A percentile compares a stretch with the other conserved stretches of the same genome.
These are phyloP conservation scores for Xylaria scruposa DNA, from an alignment of 495 filamentous ascomycete species.

Conservation along the genomic window DNA sequence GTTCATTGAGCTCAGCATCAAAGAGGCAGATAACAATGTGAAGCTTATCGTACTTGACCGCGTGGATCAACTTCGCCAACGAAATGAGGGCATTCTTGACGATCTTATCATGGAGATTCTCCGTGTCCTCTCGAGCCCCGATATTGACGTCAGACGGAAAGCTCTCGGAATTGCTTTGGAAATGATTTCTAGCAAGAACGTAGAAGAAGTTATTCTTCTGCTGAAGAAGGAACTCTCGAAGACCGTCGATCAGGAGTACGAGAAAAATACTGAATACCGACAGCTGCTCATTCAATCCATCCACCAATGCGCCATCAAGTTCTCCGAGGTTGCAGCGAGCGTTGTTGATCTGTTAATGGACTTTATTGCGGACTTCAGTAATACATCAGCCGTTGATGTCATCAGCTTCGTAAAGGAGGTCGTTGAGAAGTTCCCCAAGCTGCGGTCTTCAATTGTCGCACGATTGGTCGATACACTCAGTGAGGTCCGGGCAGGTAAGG, in stretches of 20 bases:
- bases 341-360: slow-evolving; percentile 99
- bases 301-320: slow-evolving; percentile 97
- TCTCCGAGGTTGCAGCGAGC: slow-evolving; percentile 95
- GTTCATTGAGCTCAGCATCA: slow-evolving; percentile 95
- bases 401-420: slow-evolving; percentile 99
- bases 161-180: slow-evolving; percentile 90
- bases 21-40: slow-evolving; percentile 98
- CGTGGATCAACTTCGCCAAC: slow-evolving; percentile 87
- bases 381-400: slow-evolving; percentile 93
- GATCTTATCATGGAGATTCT: slow-evolving; percentile 98
- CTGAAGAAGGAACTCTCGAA: slow-evolving; percentile 97
- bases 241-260: slow-evolving; percentile 97
- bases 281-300: slow-evolving; percentile 96
- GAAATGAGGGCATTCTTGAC: slow-evolving; percentile 92
- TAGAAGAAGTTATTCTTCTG: slow-evolving; percentile 94
- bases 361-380: slow-evolving; percentile 98
- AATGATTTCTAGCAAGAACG: slow-evolving; percentile 99
- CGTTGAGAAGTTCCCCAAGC: slow-evolving; percentile 94
- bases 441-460: slow-evolving; percentile 84
- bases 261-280: slow-evolving; percentile 98
- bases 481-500: slow-evolving; percentile 95
- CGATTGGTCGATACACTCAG: slow-evolving; percentile 88
- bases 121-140: slow-evolving; percentile 92
- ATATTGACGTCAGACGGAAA: slow-evolving; percentile 95
- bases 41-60: slow-evolving; percentile 97